Base-by-base conservation (phyloP, 1,284 basidiomycete genomes). In the Puccinia triticina region DNA sequence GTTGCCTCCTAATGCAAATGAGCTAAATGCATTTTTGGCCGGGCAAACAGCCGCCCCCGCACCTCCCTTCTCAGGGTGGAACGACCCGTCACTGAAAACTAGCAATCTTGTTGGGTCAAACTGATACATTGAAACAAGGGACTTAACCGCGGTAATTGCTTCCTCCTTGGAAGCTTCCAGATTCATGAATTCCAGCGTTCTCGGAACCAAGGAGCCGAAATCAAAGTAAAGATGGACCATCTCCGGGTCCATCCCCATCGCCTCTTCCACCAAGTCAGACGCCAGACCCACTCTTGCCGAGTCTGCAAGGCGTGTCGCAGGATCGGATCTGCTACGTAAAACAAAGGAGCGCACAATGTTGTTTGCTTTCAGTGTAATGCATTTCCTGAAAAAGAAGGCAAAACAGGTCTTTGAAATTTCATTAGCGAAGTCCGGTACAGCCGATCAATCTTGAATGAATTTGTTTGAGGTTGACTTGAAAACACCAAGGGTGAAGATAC, bases 81-180 rank as follows among this genome's bases (percentile, higher is more conserved):
- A 18, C 12, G 59, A 64, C 10, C 59, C 59, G 18, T 64, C 18
- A n/a, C 34, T 32, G 59, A 64, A 32, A 64, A 32, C 29, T 29
- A 4, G 12, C 34, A 64, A 29, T 2, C 4, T 29, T 4, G 2
- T 16, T 3, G 8, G 29, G 14, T n/a, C 11, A 64, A 18, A 3
- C 21, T 2, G 2, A 14, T 64, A n/a, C n/a, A n/a, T 29, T 10
- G 26, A 37, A 11, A 16, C 3, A 32, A 29, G 5, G 59, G 34
- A 32, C 59, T 64, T 29, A 29, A 64, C 34, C 12, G 59, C 4
- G 11, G 4, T n/a, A 3, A 64, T 5, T 2, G 59, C 26, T 5
- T 64, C 59, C 59, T 64, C 59, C n/a, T 37, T 64, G 59, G 59
- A 29, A 64, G 12, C 59, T n/a, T n/a, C 59, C 34, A 37, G 4